Evolutionary conservation across 2,329 filamentous ascomycete genomes (phyloP).

Genomic region (Pseudocercospora pini-densiflorae): DNA sequence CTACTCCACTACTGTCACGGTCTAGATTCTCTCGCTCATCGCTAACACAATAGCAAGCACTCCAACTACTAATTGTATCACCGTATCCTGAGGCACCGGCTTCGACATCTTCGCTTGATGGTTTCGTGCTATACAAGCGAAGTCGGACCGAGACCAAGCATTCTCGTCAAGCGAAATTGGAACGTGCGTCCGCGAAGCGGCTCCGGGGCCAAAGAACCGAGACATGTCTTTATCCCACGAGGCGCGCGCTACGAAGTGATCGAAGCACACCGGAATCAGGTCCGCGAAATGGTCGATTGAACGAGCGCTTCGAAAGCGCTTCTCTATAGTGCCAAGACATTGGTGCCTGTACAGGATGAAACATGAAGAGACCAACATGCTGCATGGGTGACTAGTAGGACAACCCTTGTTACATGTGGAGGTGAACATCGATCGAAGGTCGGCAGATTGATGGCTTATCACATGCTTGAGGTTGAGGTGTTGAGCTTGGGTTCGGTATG

Average conservation of each 20-base stretch:
- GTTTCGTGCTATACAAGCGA: neutral
- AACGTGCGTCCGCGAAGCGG: neutral
- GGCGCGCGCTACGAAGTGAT: neutral
- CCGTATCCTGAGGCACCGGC: conserved; percentile 3
- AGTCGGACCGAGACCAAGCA: conserved; percentile 2
- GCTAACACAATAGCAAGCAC: too few species aligned
- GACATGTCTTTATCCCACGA: neutral
- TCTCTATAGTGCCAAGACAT: conserved; percentile 2
- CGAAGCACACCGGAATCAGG: neutral
- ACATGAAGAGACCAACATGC: conserved; percentile 1
- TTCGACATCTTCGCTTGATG: neutral
- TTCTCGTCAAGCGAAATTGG: neutral
- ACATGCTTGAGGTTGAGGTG: too few species aligned
- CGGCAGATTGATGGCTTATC: too few species aligned
- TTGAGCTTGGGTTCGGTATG: too few species aligned
- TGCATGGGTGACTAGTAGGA: neutral
- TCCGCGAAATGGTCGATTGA: neutral
- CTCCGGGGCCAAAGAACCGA: neutral
- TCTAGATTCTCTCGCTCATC: neutral
- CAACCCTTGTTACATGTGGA: too few species aligned
- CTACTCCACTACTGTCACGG: neutral
- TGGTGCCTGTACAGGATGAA: conserved; percentile 1
- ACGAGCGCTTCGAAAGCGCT: too few species aligned
- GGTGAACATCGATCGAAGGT: too few species aligned
- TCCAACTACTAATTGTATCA: too few species aligned